These are phyloP conservation scores for Aegilops bicornis DNA, from an alignment of 176 grass and related monocot genomes.

Conservation along the genomic window DNA sequence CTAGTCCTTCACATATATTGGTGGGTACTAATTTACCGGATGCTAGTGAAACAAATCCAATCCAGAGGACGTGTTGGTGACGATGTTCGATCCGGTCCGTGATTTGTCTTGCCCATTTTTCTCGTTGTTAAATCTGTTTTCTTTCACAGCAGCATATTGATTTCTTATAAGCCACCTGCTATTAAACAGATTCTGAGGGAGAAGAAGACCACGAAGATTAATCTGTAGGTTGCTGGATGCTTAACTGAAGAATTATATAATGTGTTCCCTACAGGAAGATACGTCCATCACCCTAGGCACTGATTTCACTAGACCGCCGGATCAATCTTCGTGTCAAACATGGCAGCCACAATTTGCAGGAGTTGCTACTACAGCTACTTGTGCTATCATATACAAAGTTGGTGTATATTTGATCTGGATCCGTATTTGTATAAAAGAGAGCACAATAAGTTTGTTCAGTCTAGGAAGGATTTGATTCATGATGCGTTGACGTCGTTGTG, in stretches of 20 bases:
- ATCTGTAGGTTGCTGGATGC: not conserved
- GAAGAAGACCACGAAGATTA: slow-evolving; percentile 87
- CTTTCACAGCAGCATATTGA: not conserved
- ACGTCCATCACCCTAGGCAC: not conserved
- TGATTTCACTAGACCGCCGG: slow-evolving; percentile 18
- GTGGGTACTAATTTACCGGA: slow-evolving; percentile 84
- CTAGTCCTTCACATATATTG: slow-evolving; percentile 93
- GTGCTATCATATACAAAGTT: slow-evolving; percentile 3
- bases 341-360: not conserved
- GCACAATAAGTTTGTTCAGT: slow-evolving; percentile 6
- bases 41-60: slow-evolving; percentile 88
- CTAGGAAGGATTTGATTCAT: slow-evolving; percentile 24
- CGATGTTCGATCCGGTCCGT: slow-evolving; percentile 86
- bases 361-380: slow-evolving; percentile 13
- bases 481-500: slow-evolving; percentile 8
- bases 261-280: slow-evolving; percentile 16
- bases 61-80: slow-evolving; percentile 67
- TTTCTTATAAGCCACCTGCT: slow-evolving; percentile 24
- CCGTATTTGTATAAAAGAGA: slow-evolving; percentile 32
- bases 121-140: not conserved
- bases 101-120: not conserved
- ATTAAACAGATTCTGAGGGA: slow-evolving; percentile 80
- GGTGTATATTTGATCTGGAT: not conserved
- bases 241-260: slow-evolving; percentile 25
- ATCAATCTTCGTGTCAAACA: slow-evolving; percentile 30